phyloP scores from a whole-genome alignment of 1,284 basidiomycete genomes.

The Rhizoctonia solani region DNA sequence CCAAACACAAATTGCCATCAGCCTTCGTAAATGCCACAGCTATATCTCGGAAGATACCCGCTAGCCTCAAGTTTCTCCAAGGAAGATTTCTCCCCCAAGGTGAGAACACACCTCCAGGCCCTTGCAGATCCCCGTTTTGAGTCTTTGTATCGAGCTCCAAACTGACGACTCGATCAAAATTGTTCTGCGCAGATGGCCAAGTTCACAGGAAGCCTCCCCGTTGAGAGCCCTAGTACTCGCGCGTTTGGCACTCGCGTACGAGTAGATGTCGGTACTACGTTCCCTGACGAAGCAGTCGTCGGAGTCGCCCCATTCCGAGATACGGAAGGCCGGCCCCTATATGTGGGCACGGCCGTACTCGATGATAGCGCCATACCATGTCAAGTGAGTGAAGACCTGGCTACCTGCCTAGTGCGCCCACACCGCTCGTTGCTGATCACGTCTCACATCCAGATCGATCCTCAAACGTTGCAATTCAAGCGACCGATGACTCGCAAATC shows the following conservation, averaged over 20 bases:
- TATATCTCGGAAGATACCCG: conserved; percentile 22
- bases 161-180: conserved; percentile 14
- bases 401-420: neutral
- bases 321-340: conserved; percentile 9
- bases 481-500: neutral
- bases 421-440: too few species aligned
- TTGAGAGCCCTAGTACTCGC: neutral
- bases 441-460: conserved; percentile 11
- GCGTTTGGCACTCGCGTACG: conserved; percentile 15
- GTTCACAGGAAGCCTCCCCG: conserved; percentile 14
- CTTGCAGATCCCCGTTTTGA: conserved; percentile 22
- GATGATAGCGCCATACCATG: conserved; percentile 18
- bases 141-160: conserved; percentile 1
- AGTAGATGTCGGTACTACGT: neutral
- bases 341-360: conserved; percentile 18
- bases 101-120: conserved; percentile 15
- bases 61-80: conserved; percentile 13
- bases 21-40: conserved; percentile 22
- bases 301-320: conserved; percentile 21
- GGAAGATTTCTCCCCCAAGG: conserved; percentile 33
- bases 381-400: neutral
- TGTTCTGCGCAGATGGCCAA: conserved; percentile 16
- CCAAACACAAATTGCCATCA: conserved; percentile 32
- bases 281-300: conserved; percentile 26
- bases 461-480: conserved; percentile 8